Conservation (phyloP, 192 early-diverging fungal species). For the Rhizophagus clarus region DNA sequence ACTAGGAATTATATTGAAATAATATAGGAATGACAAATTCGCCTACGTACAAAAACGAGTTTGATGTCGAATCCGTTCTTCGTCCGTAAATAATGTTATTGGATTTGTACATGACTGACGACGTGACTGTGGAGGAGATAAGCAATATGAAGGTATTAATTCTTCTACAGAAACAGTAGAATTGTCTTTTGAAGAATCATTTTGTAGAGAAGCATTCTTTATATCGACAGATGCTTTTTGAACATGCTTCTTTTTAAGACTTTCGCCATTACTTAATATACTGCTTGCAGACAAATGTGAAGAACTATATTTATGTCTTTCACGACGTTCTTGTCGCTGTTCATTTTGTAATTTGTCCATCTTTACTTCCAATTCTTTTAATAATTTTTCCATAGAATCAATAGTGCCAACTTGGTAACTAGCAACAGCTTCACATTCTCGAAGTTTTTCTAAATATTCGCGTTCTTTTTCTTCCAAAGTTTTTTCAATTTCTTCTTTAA, state of each 20-base stretch:
- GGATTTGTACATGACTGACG: constrained; percentile 26
- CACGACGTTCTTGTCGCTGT: not conserved
- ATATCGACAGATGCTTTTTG: not conserved
- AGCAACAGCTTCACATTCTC: constrained; percentile 23
- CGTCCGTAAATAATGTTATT: constrained; percentile 31
- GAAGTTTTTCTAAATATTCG: constrained; percentile 25
- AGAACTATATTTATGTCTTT: constrained; percentile 1
- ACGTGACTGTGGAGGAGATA: constrained; percentile 29
- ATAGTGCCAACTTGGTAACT: constrained; percentile 21
- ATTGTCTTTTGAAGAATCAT: not conserved
- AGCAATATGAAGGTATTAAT: constrained; percentile 12
- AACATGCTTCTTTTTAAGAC: not conserved
- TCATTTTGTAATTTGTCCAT: constrained; percentile 25
- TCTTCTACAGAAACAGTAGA: not conserved
- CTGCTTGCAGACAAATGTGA: not conserved
- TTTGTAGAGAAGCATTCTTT: not conserved
- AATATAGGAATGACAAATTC: no score
- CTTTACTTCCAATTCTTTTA: constrained; percentile 24
- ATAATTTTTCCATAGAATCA: constrained; percentile 27
- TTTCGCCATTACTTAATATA: not conserved
- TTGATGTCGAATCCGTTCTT: constrained; percentile 30
- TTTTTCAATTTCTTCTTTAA: constrained; percentile 26
- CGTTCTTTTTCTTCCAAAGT: constrained; percentile 23
- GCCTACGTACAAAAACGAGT: constrained; percentile 7
- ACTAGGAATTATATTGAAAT: no score